Base-by-base conservation (phyloP, 2,329 filamentous ascomycete species). In the Cladosporium sp. region DNA sequence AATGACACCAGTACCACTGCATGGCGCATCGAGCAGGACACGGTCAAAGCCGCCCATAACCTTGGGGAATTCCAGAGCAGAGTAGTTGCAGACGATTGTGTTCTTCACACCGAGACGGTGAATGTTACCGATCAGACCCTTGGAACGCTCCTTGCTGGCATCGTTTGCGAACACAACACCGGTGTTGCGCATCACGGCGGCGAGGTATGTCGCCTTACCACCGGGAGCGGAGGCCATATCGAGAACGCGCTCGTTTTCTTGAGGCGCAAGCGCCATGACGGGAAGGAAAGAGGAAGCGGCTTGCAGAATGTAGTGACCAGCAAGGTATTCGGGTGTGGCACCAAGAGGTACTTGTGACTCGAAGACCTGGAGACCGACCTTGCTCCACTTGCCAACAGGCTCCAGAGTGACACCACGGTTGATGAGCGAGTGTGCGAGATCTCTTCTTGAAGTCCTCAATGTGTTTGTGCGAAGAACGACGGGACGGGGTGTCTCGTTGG, bases 391-490 rank as follows among this genome's bases (percentile, higher is more conserved):
- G 68, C 95, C 95, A 21, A 99, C 92, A 2, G 95, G 95, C 80
- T 99, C 94, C 47, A 99, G 87, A 15, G 93, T 96, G 59, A 99
- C 95, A 70, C 95, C 95, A 70, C 94, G 91, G 82, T 97, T 97
- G 84, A 97, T 97, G 67, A 97, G 86, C 1, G 93, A 87, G 78
- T 97, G 93, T 11, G 95, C 95, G 21, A 99, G 89, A 69, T 96
- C 93, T 71, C 88, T 81, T 71, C 88, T 83, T 74, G 89, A 87
- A 18, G 88, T 90, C 72, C 92, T 90, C 67, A 99, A 87, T 10
- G 94, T 99, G 80, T 99, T 99, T 69, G 95, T 98, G 75, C 95
- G 90, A 77, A 99, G 96, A 71, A 99, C 95, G 66, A 99, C 89
- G 4, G 95, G 95, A 61, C 95, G 88, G 15, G 93, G 88, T 32